These are phyloP conservation scores for Globomyces pollinis-pini DNA, from an alignment of 192 early-diverging fungal genomes.

Conservation along the genomic window DNA sequence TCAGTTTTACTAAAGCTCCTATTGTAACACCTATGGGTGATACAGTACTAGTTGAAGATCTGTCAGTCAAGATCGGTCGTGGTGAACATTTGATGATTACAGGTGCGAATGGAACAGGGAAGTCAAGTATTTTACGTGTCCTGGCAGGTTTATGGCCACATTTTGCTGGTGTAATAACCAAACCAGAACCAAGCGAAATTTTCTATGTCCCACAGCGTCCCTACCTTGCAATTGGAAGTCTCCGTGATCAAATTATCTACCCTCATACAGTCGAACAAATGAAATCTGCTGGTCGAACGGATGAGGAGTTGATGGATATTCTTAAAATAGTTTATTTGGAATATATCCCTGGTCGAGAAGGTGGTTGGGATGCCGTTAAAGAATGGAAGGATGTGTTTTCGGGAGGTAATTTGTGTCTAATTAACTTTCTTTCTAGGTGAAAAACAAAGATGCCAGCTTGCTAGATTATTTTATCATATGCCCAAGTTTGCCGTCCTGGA, in stretches of 20 bases:
- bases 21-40: slow-evolving; percentile 45
- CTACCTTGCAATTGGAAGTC: slow-evolving; percentile 82
- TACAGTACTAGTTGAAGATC: slow-evolving; percentile 18
- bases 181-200: slow-evolving; percentile 63
- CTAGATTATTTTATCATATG: slow-evolving; percentile 41
- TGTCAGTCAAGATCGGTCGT: slow-evolving; percentile 11
- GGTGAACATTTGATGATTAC: slow-evolving; percentile 28
- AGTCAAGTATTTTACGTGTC: slow-evolving; percentile 9
- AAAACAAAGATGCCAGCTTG: slow-evolving; percentile 37
- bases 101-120: slow-evolving; percentile 25
- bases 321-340: slow-evolving; percentile 78
- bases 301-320: slow-evolving; percentile 69
- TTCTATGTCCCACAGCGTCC: slow-evolving; percentile 91
- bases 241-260: slow-evolving; percentile 95
- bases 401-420: slow-evolving; percentile 14
- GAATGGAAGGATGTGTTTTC: slow-evolving; percentile 33
- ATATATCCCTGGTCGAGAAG: slow-evolving; percentile 56
- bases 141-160: slow-evolving; percentile 11
- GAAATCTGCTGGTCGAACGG: slow-evolving; percentile 52
- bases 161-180: slow-evolving; percentile 6
- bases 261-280: slow-evolving; percentile 66
- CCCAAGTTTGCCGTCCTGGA: slow-evolving; percentile 64
- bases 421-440: slow-evolving; percentile 25
- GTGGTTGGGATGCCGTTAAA: slow-evolving; percentile 48
- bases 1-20: slow-evolving; percentile 32